phyloP scores from a whole-genome alignment of 208 protist species.

The Acanthamoeba rhysodes region DNA sequence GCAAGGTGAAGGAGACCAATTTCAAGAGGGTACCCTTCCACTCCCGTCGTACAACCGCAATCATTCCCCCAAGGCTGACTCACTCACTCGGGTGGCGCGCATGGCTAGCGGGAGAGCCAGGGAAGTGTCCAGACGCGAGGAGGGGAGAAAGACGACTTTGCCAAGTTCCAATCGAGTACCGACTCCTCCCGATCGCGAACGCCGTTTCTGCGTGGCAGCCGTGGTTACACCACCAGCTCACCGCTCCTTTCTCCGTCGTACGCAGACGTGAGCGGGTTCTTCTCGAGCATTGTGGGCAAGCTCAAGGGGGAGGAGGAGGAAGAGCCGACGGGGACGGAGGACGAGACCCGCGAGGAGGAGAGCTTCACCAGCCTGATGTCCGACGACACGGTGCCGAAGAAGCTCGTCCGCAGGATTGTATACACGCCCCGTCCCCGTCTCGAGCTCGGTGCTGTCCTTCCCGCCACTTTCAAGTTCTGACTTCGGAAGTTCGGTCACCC shows the following conservation, averaged over 20 bases:
- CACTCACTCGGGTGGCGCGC: background rate
- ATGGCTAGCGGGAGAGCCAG: too few relatives aligned
- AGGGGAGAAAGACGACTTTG: background rate
- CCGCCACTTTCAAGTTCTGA: background rate
- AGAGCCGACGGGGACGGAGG: background rate
- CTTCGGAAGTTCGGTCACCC: too few relatives aligned
- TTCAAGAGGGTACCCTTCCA: background rate
- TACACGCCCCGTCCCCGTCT: too few relatives aligned
- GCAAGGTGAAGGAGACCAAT: constrained; percentile 19
- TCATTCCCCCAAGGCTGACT: background rate
- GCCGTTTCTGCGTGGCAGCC: too few relatives aligned
- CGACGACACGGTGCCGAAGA: background rate
- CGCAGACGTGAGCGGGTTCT: constrained; percentile 29
- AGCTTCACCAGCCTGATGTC: background rate
- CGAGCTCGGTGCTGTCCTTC: too few relatives aligned
- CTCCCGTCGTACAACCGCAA: background rate
- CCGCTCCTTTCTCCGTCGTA: too few relatives aligned
- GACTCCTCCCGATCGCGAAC: too few relatives aligned
- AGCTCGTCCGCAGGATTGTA: background rate
- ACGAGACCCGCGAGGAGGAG: background rate
- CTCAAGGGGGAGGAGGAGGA: constrained; percentile 30
- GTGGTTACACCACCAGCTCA: too few relatives aligned
- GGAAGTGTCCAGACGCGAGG: background rate
- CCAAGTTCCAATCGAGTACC: constrained; percentile 20
- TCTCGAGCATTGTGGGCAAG: constrained; percentile 48